Percentiles rank a stretch among this genome's conserved stretches.
Evolutionary conservation across 345 rosid species (phyloP).

Genomic region (Carallia brachiata): DNA sequence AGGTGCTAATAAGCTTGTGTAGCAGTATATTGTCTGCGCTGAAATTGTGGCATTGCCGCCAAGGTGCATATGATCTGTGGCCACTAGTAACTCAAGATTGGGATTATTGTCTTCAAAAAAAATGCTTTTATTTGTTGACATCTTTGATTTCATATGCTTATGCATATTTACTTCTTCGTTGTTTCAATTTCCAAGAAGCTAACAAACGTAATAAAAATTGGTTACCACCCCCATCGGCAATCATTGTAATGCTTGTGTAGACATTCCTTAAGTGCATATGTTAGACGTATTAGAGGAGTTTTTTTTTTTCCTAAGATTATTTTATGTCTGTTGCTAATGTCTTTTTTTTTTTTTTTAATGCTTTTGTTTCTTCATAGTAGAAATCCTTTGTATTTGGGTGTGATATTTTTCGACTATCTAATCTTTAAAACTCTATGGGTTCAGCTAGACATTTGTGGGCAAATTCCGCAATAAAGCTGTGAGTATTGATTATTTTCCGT

Average conservation of each 20-base stretch:
- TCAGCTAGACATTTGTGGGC: conserved; percentile 76
- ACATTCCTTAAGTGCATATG: conserved; percentile 75
- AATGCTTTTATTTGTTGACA: neutral
- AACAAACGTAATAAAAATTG: conserved; percentile 89
- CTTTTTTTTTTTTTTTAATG: neutral
- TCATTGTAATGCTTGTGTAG: conserved; percentile 71
- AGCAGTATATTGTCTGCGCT: too few species aligned
- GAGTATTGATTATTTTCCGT: conserved; percentile 29
- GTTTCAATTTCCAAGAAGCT: conserved; percentile 74
- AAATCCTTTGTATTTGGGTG: conserved; percentile 76
- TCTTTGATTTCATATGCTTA: neutral
- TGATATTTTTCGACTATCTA: conserved; percentile 71
- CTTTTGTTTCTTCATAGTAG: conserved; percentile 41
- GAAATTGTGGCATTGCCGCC: too few species aligned
- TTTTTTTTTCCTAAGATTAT: conserved; percentile 6
- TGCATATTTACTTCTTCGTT: neutral
- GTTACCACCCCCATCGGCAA: conserved; percentile 99
- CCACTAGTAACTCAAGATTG: too few species aligned
- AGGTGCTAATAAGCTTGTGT: too few species aligned
- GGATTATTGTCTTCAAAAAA: neutral
- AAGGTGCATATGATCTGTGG: too few species aligned
- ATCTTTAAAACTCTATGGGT: conserved; percentile 89
- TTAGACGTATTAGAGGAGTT: conserved; percentile 6
- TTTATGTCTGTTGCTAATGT: conserved; percentile 12
- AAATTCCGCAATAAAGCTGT: conserved; percentile 88